Evolutionary conservation across 2,329 filamentous ascomycete species (phyloP).

Genomic region (Aspergillus sp.): DNA sequence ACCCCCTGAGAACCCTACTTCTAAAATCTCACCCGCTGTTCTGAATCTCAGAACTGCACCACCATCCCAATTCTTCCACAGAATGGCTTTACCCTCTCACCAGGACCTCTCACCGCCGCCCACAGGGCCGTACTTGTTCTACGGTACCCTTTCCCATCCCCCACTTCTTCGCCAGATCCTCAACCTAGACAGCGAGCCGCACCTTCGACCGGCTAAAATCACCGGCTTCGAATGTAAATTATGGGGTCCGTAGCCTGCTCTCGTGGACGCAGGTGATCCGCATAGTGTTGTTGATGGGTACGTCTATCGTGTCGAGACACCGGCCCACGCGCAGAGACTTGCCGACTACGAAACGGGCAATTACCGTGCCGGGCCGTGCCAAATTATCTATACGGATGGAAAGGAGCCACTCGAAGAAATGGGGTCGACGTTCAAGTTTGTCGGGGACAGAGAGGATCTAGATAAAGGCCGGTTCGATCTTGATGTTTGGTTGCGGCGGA

Average conservation of each 20-base stretch:
- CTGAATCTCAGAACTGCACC: too few relatives aligned
- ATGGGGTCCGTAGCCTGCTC: conserved; percentile 37
- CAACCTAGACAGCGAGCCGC: conserved; percentile 22
- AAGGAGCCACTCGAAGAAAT: conserved; percentile 18
- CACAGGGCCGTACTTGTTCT: conserved; percentile 42
- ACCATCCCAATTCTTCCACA: too few relatives aligned
- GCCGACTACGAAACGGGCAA: conserved; percentile 30
- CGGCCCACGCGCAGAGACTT: conserved; percentile 26
- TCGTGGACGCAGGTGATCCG: conserved; percentile 27
- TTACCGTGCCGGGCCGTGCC: conserved; percentile 23
- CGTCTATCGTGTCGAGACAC: conserved; percentile 29
- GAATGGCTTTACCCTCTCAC: too few relatives aligned
- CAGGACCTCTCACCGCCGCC: conserved; percentile 12
- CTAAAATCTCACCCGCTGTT: too few relatives aligned
- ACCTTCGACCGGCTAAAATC: conserved; percentile 28
- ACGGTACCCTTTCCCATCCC: conserved; percentile 41
- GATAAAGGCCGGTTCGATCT: conserved; percentile 28
- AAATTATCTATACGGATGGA: conserved; percentile 25
- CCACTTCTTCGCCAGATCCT: conserved; percentile 32
- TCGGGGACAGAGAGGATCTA: conserved; percentile 24
- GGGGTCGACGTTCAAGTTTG: conserved; percentile 27
- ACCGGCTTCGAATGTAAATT: conserved; percentile 33
- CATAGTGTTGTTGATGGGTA: conserved; percentile 26
- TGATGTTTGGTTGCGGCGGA: conserved; percentile 21
- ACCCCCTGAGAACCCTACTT: too few relatives aligned